Conservation (phyloP, 2,329 filamentous ascomycete genomes). For the Myriosclerotinia duriaeana region DNA sequence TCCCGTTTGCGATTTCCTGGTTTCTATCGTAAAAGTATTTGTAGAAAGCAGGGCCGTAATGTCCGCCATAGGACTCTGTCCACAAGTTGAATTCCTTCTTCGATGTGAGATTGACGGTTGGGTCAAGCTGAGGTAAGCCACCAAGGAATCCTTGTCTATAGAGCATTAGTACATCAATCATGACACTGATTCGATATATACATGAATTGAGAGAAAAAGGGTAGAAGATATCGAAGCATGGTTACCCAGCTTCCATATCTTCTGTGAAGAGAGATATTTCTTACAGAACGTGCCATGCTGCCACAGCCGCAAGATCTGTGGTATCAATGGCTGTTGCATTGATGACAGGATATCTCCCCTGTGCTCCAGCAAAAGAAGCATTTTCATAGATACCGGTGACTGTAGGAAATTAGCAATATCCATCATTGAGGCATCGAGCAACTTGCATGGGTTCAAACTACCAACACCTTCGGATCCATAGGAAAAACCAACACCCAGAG, state of each 20-base stretch:
- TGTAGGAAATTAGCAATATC: conserved; percentile 1
- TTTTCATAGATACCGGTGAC: conserved; percentile 26
- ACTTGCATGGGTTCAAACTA: conserved; percentile 32
- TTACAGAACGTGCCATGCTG: conserved; percentile 52
- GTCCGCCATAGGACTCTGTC: conserved; percentile 55
- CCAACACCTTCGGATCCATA: conserved; percentile 48
- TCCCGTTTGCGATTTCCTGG: conserved; percentile 50
- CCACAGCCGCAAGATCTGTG: conserved; percentile 55
- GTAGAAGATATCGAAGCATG: not conserved
- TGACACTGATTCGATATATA: not conserved
- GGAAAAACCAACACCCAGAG: conserved; percentile 66
- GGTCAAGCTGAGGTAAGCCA: conserved; percentile 45
- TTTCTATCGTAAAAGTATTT: conserved; percentile 61
- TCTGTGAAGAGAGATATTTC: not conserved
- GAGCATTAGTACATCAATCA: conserved; percentile 1
- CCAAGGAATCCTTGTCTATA: conserved; percentile 52
- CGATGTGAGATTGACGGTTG: conserved; percentile 30
- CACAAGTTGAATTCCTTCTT: conserved; percentile 53
- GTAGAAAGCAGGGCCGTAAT: conserved; percentile 49
- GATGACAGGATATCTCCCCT: conserved; percentile 34
- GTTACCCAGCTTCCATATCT: not conserved
- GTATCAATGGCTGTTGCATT: conserved; percentile 53
- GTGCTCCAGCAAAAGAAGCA: conserved; percentile 27
- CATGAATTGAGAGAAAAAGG: not conserved
- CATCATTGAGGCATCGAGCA: not conserved